Base-by-base conservation (phyloP, 306 rosid genomes). In the Quercus glauca region DNA sequence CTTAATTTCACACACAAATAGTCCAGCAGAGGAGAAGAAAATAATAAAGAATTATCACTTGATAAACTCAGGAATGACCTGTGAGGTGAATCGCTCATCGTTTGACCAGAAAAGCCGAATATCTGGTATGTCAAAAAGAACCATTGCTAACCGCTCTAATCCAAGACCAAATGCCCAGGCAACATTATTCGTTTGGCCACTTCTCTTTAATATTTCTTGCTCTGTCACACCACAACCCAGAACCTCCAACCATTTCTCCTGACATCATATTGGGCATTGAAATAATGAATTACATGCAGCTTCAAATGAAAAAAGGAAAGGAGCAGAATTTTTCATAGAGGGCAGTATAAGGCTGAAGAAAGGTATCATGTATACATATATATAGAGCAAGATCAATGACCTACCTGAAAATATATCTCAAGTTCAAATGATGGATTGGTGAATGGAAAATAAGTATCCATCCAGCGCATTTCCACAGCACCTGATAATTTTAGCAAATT, bases 141-240 rank as follows among this genome's bases (percentile, higher is more conserved):
- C 97, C 99, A 95, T 95, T 23, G 99, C 99, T 60, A 95, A 86
- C 83, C 98, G 89, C 86, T 95, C 99, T 86, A 95, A 82, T 56
- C 99, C 99, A 51, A 95, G 92, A 81, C 99, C 99, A 23, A 95
- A 95, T 80, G 99, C 99, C 98, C 99, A 95, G 78, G 99, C 98
- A 80, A 95, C 97, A 83, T 91, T 90, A 81, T 86, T 59, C 61
- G 85, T 53, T 83, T 87, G 89, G 57, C 93, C 97, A 79, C 93
- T 91, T 87, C 92, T 89, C 67, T 77, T 89, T 77, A 95, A 85
- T 84, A 95, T 95, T 79, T 95, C 96, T 91, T 93, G 97, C 85
- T 95, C 98, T 67, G 93, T 93, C 87, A 93, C 99, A 75, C 99
- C 98, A 74, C 99, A 90, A 72, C 99, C 98, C 90, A 95, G 86